phyloP scores from a whole-genome alignment of 805 yeast genomes.

The Candida parachauliodes region DNA sequence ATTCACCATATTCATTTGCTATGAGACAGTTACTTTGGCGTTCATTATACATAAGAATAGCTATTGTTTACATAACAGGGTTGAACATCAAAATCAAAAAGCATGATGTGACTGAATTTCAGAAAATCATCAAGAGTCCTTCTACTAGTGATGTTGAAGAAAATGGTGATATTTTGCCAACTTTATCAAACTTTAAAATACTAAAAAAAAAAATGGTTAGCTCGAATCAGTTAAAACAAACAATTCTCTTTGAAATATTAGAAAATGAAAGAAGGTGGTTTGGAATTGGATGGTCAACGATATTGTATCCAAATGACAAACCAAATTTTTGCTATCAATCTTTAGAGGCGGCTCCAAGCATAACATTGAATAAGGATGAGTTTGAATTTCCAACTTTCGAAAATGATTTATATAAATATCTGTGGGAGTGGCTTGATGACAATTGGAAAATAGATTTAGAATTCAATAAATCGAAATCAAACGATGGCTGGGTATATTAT shows the following conservation, averaged over 20 bases:
- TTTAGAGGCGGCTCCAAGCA: constrained; percentile 23
- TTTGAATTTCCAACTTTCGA: constrained; percentile 47
- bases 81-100: constrained; percentile 20
- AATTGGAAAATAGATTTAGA: constrained; percentile 47
- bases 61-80: constrained; percentile 41
- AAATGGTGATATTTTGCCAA: constrained; percentile 12
- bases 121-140: constrained; percentile 15
- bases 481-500: constrained; percentile 53
- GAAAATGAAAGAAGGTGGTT: constrained; percentile 63
- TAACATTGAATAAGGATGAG: constrained; percentile 22
- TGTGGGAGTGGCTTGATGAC: constrained; percentile 58
- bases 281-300: constrained; percentile 56
- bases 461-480: constrained; percentile 31
- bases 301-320: constrained; percentile 51
- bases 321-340: constrained; percentile 44
- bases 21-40: constrained; percentile 49
- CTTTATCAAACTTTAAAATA: constrained; percentile 35
- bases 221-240: constrained; percentile 43
- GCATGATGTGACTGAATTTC: constrained; percentile 6
- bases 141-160: constrained; percentile 17
- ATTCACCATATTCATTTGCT: constrained; percentile 47
- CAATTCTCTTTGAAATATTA: constrained; percentile 46
- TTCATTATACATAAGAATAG: constrained; percentile 38
- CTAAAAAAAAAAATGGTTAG: constrained; percentile 34
- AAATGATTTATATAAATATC: constrained; percentile 33